A percentile compares a stretch with the other conserved stretches of the same genome.
Conservation (phyloP, 805 yeast genomes). For the Candida verbasci region DNA sequence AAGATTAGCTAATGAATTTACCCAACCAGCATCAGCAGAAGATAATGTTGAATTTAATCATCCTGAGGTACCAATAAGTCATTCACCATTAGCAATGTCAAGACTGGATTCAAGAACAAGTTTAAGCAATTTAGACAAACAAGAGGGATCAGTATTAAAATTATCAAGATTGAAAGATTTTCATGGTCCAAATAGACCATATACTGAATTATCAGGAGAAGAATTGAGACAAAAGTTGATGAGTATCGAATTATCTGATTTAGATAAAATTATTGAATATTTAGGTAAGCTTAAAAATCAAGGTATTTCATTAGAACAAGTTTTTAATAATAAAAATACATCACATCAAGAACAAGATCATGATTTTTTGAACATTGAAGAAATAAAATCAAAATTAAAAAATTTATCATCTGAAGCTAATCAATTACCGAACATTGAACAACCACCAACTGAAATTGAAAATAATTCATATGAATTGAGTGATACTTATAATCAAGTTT, state of each 20-base stretch:
- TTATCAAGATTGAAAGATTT: conserved; percentile 25
- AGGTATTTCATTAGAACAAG: conserved; percentile 27
- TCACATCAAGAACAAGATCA: conserved; percentile 7
- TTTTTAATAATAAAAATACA: conserved; percentile 10
- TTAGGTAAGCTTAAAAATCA: conserved; percentile 26
- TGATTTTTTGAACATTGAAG: conserved; percentile 12
- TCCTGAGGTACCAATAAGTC: conserved; percentile 5
- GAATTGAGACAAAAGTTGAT: conserved; percentile 32
- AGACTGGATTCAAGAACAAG: conserved; percentile 27
- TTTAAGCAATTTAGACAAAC: conserved; percentile 30
- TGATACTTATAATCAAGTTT: conserved; percentile 20
- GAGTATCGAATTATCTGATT: conserved; percentile 27
- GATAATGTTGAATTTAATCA: conserved; percentile 1
- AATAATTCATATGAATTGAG: conserved; percentile 8
- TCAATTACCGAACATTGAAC: conserved; percentile 1
- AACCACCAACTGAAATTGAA: background rate
- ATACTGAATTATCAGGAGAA: conserved; percentile 27
- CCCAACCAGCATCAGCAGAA: conserved; percentile 2
- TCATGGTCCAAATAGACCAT: conserved; percentile 8
- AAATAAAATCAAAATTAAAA: conserved; percentile 14
- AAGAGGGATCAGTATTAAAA: conserved; percentile 41
- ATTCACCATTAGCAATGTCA: conserved; percentile 15
- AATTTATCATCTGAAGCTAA: conserved; percentile 6
- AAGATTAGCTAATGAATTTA: conserved; percentile 3
- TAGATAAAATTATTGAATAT: conserved; percentile 29